Evolutionary conservation across 2,329 filamentous ascomycete species (phyloP).

Genomic region (Verticillium klebahnii): DNA sequence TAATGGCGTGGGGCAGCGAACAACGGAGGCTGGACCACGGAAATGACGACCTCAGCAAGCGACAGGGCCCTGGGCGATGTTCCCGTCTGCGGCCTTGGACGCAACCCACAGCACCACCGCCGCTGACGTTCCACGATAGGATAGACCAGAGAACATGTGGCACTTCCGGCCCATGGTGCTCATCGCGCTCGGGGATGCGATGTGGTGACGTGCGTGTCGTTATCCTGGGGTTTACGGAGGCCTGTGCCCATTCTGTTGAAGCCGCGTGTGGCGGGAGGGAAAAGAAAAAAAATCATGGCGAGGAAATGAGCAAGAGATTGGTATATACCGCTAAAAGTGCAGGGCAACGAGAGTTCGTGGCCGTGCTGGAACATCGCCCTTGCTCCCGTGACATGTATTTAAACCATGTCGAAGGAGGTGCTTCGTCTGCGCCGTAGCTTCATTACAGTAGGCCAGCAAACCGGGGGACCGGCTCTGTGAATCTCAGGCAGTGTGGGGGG

Average conservation of each 20-base stretch:
- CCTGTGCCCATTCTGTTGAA: not conserved
- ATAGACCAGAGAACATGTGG: not conserved
- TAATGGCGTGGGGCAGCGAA: not conserved
- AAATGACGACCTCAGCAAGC: not conserved
- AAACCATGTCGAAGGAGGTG: no score
- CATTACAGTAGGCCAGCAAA: no score
- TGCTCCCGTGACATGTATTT: no score
- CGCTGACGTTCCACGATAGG: not conserved
- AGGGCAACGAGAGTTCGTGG: not conserved
- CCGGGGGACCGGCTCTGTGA: no score
- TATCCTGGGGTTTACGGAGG: not conserved
- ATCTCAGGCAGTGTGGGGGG: no score
- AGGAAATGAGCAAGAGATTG: not conserved
- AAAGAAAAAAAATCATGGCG: not conserved
- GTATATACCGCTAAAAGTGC: not conserved
- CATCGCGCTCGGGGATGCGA: not conserved
- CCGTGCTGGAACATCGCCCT: not conserved
- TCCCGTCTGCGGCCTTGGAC: not conserved
- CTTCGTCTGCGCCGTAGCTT: no score
- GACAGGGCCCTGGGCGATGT: not conserved
- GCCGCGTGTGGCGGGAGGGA: not conserved
- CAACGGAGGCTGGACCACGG: not conserved
- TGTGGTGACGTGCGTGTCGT: not conserved
- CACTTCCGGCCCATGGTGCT: not conserved
- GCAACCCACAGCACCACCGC: not conserved